Base-by-base conservation (phyloP, 345 rosid species). In the Pugionium cornutum region DNA sequence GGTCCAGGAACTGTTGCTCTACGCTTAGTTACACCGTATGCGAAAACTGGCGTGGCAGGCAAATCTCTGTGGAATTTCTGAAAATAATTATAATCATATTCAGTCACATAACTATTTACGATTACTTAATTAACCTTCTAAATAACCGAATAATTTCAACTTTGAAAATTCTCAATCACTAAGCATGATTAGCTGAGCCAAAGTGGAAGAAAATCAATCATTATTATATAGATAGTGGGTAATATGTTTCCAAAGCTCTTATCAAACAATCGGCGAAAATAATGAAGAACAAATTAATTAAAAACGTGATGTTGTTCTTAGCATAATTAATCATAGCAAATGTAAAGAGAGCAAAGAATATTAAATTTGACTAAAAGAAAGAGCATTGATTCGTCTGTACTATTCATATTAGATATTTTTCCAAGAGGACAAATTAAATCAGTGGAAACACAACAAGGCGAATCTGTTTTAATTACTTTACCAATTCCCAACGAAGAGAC, bases 41-140 rank as follows among this genome's bases (percentile, higher is more conserved):
- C 95, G 54, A 82, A 94, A 50, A 94, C 99, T 1, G 80, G 84
- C 1, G 99, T 85, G 4, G 84, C 79, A 25, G 95, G 99, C 32
- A 92, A 58, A 77, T 92, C 90, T 60, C 92, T 76, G 64, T 94
- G 99, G 79, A 92, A 92, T 80, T 84, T 92, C 98, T 87, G 85
- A 44, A 3, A 25, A 42, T 37, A 9, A 8, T 31, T 41, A 34
- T 26, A 59, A 25, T 6, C 46, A 34, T 4, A 1, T 50, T 18
- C 18, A 33, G 45, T 44, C 8, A 3, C 29, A 36, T 2, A 18
- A 18, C 18, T 18, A 18, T 18, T 18, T 18, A 18, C 18, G 18
- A 18, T 18, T 18, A 18, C 18, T 18, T 18, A 18, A 18, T 18
- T 18, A 18, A 0, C 18, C 18, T 18, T 18, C 18, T 18, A 18